Conservation (phyloP, 1,139 yeast genomes). For the Geotrichum klebahnii region DNA sequence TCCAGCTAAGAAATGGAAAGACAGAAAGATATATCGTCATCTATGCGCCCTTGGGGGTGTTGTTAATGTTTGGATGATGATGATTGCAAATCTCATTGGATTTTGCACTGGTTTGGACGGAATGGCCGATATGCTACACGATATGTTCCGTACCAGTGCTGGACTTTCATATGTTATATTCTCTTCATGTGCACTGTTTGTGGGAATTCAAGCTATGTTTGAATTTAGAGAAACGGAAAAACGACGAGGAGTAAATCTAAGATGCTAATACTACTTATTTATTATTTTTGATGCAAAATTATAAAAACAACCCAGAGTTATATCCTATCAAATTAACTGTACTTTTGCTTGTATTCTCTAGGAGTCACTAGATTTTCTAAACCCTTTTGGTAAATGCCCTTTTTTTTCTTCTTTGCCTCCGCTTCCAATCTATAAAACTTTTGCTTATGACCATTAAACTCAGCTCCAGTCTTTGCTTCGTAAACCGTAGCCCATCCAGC, state of each 20-base stretch:
- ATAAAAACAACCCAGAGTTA: too few relatives aligned
- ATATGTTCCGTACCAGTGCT: slow-evolving; percentile 63
- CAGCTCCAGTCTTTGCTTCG: slow-evolving; percentile 76
- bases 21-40: slow-evolving; percentile 61
- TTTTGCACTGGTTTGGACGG: slow-evolving; percentile 93
- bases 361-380: slow-evolving; percentile 63
- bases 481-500: slow-evolving; percentile 83
- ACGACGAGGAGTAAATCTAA: slow-evolving; percentile 74
- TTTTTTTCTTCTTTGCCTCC: slow-evolving; percentile 51
- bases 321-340: too few relatives aligned
- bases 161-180: slow-evolving; percentile 64
- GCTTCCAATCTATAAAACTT: slow-evolving; percentile 57
- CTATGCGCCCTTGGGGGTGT: slow-evolving; percentile 86
- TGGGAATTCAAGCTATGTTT: slow-evolving; percentile 91
- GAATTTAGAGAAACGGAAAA: slow-evolving; percentile 83
- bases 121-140: slow-evolving; percentile 56
- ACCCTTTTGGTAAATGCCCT: slow-evolving; percentile 65
- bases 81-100: slow-evolving; percentile 92
- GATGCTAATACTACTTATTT: slow-evolving; percentile 48
- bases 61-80: slow-evolving; percentile 93
- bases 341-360: slow-evolving; percentile 61
- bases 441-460: slow-evolving; percentile 72
- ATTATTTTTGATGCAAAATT: neutral
- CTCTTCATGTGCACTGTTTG: slow-evolving; percentile 66
- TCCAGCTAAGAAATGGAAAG: slow-evolving; percentile 36